Base-by-base conservation (phyloP, 1,284 basidiomycete species). In the Kwoniella shivajii region DNA sequence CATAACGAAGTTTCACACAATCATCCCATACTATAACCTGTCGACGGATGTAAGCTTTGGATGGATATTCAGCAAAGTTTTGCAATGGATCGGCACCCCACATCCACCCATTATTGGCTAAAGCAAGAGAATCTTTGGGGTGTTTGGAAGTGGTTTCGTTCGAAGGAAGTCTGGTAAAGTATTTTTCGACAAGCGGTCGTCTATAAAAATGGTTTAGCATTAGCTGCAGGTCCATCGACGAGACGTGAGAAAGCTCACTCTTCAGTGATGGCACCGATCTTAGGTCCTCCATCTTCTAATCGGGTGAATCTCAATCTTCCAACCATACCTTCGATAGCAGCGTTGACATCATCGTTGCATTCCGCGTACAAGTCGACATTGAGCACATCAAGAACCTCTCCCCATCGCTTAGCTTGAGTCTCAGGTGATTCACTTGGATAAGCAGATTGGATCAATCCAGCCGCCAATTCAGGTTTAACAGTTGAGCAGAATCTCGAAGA, bases 91-190 rank as follows among this genome's bases (percentile, higher is more conserved):
- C 88, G 2, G 95, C 94, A 57, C 89, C 83, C 95, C 95, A 99
- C 67, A 99, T 95, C 95, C 95, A 99, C 6, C 95, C 95, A 70
- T 99, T 99, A 79, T 98, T 97, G 5, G 95, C 95, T 29, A 97
- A 80, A 0, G 89, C 87, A 68, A 93, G 89, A 9, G 84, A 81
- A 20, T 82, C 73, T 2, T 88, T 85, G 56, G 92, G 86, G 59
- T 82, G 80, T 45, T 84, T 82, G 48, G 84, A 77, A 1, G 84
- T 84, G 22, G 79, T 81, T 4, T 60, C 65, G 60, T 80, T 81
- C 6, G 82, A 80, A 9, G 84, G 79, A 16, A 95, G 75, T 41
- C 92, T 87, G 1, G 92, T 96, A 76, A 97, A 97, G 78, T 95
- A 94, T 1, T 83, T 79, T 71, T 96, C 93, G 42, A 91, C 86